Conservation (phyloP, 78 protist genomes). For the slime mould (Dictyostelium discoideum) region DNA sequence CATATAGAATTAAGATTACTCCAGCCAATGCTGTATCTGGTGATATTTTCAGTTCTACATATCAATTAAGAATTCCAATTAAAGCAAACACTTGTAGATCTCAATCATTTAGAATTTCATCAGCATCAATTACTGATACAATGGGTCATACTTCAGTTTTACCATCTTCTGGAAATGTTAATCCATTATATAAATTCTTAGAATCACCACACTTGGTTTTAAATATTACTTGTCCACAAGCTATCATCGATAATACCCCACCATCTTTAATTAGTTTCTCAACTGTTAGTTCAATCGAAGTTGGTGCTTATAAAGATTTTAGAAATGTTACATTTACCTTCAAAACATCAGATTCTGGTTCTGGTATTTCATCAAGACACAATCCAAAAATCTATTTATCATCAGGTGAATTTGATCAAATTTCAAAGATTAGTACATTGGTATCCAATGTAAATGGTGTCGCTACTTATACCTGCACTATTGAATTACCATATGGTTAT, state of each 20-base stretch:
- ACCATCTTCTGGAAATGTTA: background rate
- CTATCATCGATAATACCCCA: background rate
- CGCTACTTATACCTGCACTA: conserved; percentile 11
- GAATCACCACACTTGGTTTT: background rate
- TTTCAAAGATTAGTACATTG: background rate
- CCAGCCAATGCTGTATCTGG: conserved; percentile 9
- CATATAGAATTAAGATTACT: conserved; percentile 12
- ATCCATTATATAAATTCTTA: background rate
- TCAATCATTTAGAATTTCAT: conserved; percentile 1
- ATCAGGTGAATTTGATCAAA: background rate
- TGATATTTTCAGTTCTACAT: background rate
- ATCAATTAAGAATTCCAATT: conserved; percentile 18
- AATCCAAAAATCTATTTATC: conserved; percentile 27
- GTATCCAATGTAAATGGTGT: background rate
- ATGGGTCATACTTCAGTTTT: background rate
- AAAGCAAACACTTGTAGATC: background rate
- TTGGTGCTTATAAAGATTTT: background rate
- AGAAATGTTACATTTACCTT: conserved; percentile 8
- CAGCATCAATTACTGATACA: background rate
- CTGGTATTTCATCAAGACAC: conserved; percentile 29
- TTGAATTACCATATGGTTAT: conserved; percentile 57
- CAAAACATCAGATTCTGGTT: background rate
- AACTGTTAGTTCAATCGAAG: background rate
- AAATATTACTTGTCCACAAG: background rate
- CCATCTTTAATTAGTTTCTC: background rate